Evolutionary conservation across 352 stramenopile species (phyloP).

Genomic region (Globisporangium nunn): DNA sequence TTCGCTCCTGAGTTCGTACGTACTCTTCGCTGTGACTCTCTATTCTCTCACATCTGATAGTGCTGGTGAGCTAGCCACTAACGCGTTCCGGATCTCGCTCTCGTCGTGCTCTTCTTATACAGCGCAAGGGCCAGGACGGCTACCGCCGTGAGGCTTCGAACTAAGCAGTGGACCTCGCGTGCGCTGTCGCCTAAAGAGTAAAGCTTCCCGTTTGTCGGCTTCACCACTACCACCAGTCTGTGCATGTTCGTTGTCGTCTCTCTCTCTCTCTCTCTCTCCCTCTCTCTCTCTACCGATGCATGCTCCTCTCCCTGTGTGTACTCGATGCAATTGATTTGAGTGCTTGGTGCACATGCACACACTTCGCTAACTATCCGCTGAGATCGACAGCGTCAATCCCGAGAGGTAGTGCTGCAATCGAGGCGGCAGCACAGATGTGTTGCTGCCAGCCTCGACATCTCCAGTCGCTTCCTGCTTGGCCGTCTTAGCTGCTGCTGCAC

Average conservation of each 20-base stretch:
- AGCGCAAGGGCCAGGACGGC: conserved; percentile 60
- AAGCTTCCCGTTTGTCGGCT: conserved; percentile 72
- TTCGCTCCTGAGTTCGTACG: conserved; percentile 87
- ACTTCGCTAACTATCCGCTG: conserved; percentile 5
- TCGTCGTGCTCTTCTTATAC: not conserved
- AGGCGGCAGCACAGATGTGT: not conserved
- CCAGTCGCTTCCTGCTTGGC: not conserved
- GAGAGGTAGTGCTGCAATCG: conserved; percentile 13
- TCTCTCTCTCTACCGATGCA: too few relatives aligned
- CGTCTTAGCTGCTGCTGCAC: not conserved
- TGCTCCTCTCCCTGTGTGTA: too few relatives aligned
- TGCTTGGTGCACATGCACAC: too few relatives aligned
- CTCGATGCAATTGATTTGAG: too few relatives aligned
- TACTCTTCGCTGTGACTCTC: not conserved
- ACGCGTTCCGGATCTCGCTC: not conserved
- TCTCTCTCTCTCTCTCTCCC: too few relatives aligned
- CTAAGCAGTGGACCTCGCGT: conserved; percentile 40
- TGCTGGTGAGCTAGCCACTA: conserved; percentile 3
- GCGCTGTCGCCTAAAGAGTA: conserved; percentile 64
- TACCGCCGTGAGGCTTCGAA: conserved; percentile 84
- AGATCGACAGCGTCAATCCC: conserved; percentile 12
- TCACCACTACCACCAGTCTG: conserved; percentile 6
- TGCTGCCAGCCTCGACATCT: not conserved
- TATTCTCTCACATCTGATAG: not conserved
- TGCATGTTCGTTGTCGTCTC: not conserved